These are phyloP conservation scores for Xylaria palmicola DNA, from an alignment of 495 filamentous ascomycete genomes.

Conservation along the genomic window DNA sequence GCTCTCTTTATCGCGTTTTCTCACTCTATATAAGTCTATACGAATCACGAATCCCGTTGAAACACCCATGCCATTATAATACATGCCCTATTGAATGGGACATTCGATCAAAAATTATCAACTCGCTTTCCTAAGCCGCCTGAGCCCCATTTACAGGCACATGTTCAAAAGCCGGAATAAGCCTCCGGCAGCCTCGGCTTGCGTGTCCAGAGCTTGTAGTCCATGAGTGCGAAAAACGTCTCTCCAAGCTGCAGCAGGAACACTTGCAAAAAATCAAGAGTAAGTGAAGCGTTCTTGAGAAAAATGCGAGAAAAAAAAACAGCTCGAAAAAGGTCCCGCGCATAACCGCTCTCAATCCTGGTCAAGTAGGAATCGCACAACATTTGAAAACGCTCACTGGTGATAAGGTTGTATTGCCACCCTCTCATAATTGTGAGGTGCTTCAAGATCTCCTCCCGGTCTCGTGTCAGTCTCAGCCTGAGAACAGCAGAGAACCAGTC, in stretches of 20 bases:
- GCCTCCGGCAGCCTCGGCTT: background rate
- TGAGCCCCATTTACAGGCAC: no score
- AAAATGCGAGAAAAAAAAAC: no score
- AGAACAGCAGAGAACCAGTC: conserved; percentile 55
- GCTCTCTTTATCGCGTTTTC: no score
- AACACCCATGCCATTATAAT: no score
- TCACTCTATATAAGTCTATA: no score
- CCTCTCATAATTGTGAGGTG: conserved; percentile 47
- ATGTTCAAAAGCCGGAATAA: background rate
- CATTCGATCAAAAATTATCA: no score
- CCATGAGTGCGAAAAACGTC: conserved; percentile 22
- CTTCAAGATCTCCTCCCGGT: conserved; percentile 35
- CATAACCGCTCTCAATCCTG: no score
- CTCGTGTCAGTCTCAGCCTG: conserved; percentile 39
- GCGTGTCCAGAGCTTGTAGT: conserved; percentile 23
- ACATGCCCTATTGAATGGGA: no score
- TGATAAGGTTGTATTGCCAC: conserved; percentile 57
- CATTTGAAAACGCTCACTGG: conserved; percentile 10
- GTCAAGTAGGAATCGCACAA: background rate
- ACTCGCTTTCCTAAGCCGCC: no score
- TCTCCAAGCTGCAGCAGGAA: conserved; percentile 44
- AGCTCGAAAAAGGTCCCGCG: no score
- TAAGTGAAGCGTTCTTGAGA: background rate
- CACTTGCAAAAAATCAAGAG: conserved; percentile 22
- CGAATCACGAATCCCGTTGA: no score